Evolutionary conservation across 73 alveolate genomes (phyloP).

Genomic region (Tetrahymena borealis): DNA sequence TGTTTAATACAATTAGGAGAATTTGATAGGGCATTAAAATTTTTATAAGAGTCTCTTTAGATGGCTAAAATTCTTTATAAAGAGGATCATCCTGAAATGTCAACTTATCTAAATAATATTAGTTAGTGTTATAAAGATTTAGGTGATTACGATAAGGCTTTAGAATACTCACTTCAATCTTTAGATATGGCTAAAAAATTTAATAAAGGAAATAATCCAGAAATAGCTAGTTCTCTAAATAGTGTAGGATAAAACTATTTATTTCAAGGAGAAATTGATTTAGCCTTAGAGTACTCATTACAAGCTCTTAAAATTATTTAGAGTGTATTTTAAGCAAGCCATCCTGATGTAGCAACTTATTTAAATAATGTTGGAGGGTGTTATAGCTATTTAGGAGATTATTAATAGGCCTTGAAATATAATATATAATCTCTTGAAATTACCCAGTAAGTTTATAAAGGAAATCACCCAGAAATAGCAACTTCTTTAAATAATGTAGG

Average conservation of each 20-base stretch:
- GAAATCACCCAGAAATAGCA: neutral
- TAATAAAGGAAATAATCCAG: neutral
- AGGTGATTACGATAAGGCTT: neutral
- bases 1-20: neutral
- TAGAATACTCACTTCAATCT: no score
- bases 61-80: neutral
- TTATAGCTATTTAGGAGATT: neutral
- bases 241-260: neutral
- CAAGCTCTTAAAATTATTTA: neutral
- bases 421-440: neutral
- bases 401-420: neutral
- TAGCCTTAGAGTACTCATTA: neutral
- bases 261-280: neutral
- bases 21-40: neutral
- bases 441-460: neutral
- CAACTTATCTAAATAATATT: neutral
- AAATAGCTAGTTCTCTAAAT: neutral
- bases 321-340: neutral
- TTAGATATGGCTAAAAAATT: neutral
- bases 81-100: neutral
- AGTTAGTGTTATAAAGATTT: neutral
- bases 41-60: neutral
- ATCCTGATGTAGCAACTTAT: neutral
- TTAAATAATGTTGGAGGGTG: neutral
- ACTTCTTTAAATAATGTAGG: neutral